phyloP scores from a whole-genome alignment of 768 basidiomycete species.

The Dendrothele bispora region DNA sequence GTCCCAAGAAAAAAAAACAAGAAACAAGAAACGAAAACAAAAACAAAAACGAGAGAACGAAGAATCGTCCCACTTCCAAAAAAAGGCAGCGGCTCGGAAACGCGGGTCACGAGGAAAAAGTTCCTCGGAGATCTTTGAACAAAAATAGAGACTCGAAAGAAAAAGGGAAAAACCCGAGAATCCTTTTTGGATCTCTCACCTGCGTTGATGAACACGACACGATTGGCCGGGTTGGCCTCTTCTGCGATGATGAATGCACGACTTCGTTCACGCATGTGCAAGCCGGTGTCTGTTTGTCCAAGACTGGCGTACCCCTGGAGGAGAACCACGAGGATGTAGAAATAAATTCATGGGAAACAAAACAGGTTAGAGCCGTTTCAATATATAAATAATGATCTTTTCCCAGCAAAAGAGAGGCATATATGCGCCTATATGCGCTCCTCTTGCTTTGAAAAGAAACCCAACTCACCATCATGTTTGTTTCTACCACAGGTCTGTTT shows the following conservation, averaged over 20 bases:
- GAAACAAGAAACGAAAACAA: too few species aligned
- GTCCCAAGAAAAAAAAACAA: too few species aligned
- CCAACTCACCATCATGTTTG: constrained; percentile 71
- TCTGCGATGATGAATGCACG: constrained; percentile 79
- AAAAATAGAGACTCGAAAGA: neutral
- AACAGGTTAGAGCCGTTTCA: too few species aligned
- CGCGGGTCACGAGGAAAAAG: too few species aligned
- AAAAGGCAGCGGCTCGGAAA: too few species aligned
- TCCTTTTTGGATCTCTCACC: constrained; percentile 49
- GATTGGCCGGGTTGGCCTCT: constrained; percentile 49
- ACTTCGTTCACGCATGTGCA: constrained; percentile 79
- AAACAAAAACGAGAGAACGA: too few species aligned
- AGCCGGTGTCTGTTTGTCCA: constrained; percentile 66
- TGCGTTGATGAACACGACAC: constrained; percentile 76
- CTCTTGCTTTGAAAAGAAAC: neutral
- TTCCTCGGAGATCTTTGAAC: too few species aligned
- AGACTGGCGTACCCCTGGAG: constrained; percentile 65
- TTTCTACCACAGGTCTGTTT: constrained; percentile 71
- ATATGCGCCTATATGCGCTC: neutral
- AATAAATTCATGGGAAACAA: neutral
- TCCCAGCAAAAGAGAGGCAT: constrained; percentile 1
- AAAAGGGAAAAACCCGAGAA: too few species aligned
- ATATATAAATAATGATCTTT: too few species aligned
- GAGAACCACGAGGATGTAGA: neutral
- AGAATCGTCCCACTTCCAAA: too few species aligned